These are phyloP conservation scores for Metarhizium album DNA, from an alignment of 2,329 filamentous ascomycete genomes.

Conservation along the genomic window DNA sequence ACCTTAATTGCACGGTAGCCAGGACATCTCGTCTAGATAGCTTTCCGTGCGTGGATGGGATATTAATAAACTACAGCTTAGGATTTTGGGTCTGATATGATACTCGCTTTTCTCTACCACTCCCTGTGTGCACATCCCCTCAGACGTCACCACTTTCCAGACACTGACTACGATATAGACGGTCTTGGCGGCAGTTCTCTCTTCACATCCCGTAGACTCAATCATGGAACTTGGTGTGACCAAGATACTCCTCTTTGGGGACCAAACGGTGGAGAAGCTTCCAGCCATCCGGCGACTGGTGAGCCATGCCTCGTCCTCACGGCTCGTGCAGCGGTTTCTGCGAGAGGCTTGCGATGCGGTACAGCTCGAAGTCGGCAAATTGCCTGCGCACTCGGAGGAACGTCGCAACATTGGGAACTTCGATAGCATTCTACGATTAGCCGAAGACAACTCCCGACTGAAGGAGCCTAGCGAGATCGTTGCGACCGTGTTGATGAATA, in stretches of 20 bases:
- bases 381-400: background rate
- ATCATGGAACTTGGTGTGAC: background rate
- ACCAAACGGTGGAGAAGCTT: background rate
- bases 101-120: too few relatives aligned
- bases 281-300: background rate
- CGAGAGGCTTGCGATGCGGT: background rate
- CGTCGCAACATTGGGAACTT: background rate
- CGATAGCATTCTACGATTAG: background rate
- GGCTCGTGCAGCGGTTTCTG: background rate
- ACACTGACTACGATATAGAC: background rate
- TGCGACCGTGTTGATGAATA: background rate
- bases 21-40: too few relatives aligned
- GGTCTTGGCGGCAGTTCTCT: background rate
- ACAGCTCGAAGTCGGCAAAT: background rate
- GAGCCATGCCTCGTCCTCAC: background rate
- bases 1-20: too few relatives aligned
- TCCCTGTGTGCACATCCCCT: too few relatives aligned
- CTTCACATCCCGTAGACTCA: background rate
- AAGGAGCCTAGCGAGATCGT: background rate
- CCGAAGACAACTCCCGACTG: background rate
- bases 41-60: too few relatives aligned
- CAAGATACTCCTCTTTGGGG: background rate
- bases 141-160: too few relatives aligned
- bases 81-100: too few relatives aligned
- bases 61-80: too few relatives aligned